A percentile compares a stretch with the other conserved stretches of the same genome.
These are phyloP conservation scores for Kwoniella heveanensis DNA, from an alignment of 768 basidiomycete species.

Conservation along the genomic window DNA sequence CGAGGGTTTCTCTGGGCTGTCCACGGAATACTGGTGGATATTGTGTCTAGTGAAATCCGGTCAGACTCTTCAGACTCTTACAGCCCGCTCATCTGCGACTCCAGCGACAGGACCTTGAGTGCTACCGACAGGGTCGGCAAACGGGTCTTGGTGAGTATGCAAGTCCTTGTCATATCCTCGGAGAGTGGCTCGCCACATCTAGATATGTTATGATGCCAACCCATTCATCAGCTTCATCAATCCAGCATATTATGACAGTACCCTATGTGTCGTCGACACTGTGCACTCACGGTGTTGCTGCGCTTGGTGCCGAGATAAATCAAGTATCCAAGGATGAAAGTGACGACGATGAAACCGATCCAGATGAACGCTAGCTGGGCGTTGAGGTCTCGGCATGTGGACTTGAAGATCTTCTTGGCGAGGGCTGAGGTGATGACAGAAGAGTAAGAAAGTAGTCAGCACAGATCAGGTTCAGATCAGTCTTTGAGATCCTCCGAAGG, in stretches of 20 bases:
- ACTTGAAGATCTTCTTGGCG: conserved; percentile 36
- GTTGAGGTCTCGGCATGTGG: conserved; percentile 32
- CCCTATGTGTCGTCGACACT: too few relatives aligned
- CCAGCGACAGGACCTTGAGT: conserved; percentile 21
- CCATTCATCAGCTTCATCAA: background rate
- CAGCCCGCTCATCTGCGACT: conserved; percentile 13
- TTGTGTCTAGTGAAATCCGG: too few relatives aligned
- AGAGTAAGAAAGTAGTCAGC: background rate
- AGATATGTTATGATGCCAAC: too few relatives aligned
- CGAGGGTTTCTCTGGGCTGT: too few relatives aligned
- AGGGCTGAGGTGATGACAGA: conserved; percentile 1
- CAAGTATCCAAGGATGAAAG: conserved; percentile 20
- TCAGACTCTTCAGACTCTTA: background rate
- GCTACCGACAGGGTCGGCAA: conserved; percentile 30
- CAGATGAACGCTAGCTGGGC: conserved; percentile 42
- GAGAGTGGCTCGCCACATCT: conserved; percentile 18
- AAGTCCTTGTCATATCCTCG: conserved; percentile 11
- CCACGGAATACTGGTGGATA: too few relatives aligned
- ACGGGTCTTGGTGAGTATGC: conserved; percentile 24
- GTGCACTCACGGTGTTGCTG: conserved; percentile 14
- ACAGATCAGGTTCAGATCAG: too few relatives aligned
- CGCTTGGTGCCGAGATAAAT: conserved; percentile 20
- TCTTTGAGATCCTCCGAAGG: too few relatives aligned
- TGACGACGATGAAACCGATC: conserved; percentile 32
- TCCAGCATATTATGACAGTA: too few relatives aligned